Conservation (phyloP, 805 yeast species). For the Spathaspora gorwiae region DNA sequence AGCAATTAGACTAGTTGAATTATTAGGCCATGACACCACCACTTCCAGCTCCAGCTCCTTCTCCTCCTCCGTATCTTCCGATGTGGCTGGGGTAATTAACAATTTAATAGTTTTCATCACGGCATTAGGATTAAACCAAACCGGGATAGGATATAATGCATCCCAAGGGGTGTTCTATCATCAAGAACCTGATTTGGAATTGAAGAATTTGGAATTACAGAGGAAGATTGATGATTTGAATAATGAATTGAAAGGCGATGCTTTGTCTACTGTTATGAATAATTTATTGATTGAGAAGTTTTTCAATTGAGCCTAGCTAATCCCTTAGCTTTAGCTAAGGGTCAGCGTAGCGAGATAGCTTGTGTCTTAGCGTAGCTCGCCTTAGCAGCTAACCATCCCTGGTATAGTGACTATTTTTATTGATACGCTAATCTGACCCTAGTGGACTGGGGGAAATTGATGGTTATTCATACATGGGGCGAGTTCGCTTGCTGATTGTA, state of each 20-base stretch:
- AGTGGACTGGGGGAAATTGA: too few species aligned
- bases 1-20: slow-evolving; percentile 16
- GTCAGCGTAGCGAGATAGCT: too few species aligned
- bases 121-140: slow-evolving; percentile 23
- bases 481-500: too few species aligned
- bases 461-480: too few species aligned
- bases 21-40: slow-evolving; percentile 20
- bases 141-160: slow-evolving; percentile 23
- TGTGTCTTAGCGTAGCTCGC: too few species aligned
- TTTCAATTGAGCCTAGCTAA: slow-evolving; percentile 11
- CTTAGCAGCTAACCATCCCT: too few species aligned
- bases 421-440: too few species aligned
- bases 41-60: too few species aligned
- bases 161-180: slow-evolving; percentile 22
- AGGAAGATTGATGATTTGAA: slow-evolving; percentile 11
- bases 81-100: slow-evolving; percentile 11
- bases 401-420: too few species aligned
- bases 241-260: slow-evolving; percentile 15
- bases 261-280: slow-evolving; percentile 23
- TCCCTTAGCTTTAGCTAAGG: too few species aligned
- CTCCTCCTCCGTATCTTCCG: background rate
- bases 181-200: background rate
- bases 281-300: slow-evolving; percentile 22
- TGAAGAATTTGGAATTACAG: slow-evolving; percentile 1
- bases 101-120: slow-evolving; percentile 21